phyloP scores from a whole-genome alignment of 2,329 filamentous ascomycete genomes.

The Colletotrichum australisinense region DNA sequence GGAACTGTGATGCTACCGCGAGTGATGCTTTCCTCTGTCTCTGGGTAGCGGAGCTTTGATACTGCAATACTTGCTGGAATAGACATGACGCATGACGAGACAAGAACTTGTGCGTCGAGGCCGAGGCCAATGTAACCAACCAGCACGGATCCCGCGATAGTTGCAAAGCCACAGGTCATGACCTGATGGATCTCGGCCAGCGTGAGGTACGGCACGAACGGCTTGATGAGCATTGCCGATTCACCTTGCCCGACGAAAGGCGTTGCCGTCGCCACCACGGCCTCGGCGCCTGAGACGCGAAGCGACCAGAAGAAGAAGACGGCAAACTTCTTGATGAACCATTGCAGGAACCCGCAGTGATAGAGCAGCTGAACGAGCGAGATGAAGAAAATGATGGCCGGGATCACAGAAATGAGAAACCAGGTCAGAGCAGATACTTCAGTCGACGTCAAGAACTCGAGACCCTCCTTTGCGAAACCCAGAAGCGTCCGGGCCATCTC shows the following conservation, averaged over 20 bases:
- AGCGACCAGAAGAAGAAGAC: slow-evolving; percentile 83
- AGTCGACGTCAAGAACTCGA: slow-evolving; percentile 69
- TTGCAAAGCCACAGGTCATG: slow-evolving; percentile 82
- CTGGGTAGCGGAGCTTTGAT: slow-evolving; percentile 78
- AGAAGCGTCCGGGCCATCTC: slow-evolving; percentile 71
- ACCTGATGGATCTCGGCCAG: slow-evolving; percentile 79
- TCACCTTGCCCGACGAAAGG: slow-evolving; percentile 86
- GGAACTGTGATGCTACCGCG: slow-evolving; percentile 76
- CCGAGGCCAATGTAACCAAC: slow-evolving; percentile 78
- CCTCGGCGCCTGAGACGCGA: slow-evolving; percentile 79
- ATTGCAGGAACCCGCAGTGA: slow-evolving; percentile 76
- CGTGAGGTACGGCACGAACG: slow-evolving; percentile 78
- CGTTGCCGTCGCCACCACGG: slow-evolving; percentile 79
- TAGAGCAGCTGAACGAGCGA: slow-evolving; percentile 78
- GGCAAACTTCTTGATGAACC: slow-evolving; percentile 80
- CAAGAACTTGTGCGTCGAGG: slow-evolving; percentile 75
- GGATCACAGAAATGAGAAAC: slow-evolving; percentile 75
- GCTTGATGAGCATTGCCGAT: slow-evolving; percentile 80
- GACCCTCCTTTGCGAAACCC: slow-evolving; percentile 72
- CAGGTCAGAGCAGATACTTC: slow-evolving; percentile 56
- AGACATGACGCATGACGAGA: slow-evolving; percentile 82
- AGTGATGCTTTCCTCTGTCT: slow-evolving; percentile 78
- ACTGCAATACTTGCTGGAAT: slow-evolving; percentile 80
- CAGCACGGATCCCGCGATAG: slow-evolving; percentile 78
- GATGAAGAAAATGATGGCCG: slow-evolving; percentile 84